Conservation (phyloP, 768 basidiomycete species). For the Rhodotorula graminis region DNA sequence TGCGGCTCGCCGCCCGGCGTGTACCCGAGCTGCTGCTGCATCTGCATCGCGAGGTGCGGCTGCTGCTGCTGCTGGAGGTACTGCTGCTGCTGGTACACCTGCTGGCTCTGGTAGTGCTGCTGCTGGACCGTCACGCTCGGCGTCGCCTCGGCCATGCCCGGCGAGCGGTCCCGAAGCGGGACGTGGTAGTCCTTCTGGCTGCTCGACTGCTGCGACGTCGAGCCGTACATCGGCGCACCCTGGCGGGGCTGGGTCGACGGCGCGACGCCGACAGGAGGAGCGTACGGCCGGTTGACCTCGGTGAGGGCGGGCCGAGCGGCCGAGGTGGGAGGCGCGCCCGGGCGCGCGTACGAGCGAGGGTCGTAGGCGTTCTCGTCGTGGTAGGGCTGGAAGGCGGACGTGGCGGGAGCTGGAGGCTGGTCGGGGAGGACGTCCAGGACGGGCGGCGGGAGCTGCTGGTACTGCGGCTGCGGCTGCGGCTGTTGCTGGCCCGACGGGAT, state of each 20-base stretch:
- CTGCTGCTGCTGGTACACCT: slow-evolving; percentile 11
- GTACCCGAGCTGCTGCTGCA: slow-evolving; percentile 14
- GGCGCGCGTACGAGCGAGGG: not conserved
- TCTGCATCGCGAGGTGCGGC: slow-evolving; percentile 2
- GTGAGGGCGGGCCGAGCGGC: slow-evolving; percentile 12
- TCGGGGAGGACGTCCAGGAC: not conserved
- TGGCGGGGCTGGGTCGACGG: not conserved
- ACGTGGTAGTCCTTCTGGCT: slow-evolving; percentile 16
- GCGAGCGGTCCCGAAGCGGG: slow-evolving; percentile 31
- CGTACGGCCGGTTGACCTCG: slow-evolving; percentile 24
- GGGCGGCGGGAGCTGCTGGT: not conserved
- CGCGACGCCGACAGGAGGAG: not conserved
- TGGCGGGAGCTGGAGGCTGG: not conserved
- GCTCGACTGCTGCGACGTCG: not conserved
- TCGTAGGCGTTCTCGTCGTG: slow-evolving; percentile 34
- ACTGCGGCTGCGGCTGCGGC: too few relatives aligned
- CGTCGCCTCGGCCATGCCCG: slow-evolving; percentile 33
- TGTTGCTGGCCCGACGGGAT: not conserved
- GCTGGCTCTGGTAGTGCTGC: slow-evolving; percentile 23
- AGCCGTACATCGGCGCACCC: slow-evolving; percentile 1
- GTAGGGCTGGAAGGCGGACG: slow-evolving; percentile 3
- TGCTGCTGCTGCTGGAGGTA: slow-evolving; percentile 6
- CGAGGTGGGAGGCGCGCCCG: not conserved
- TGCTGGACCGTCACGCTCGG: slow-evolving; percentile 34
- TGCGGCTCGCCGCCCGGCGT: not conserved